Conservation (phyloP, 1,284 basidiomycete species). For the Marasmius fiardii region DNA sequence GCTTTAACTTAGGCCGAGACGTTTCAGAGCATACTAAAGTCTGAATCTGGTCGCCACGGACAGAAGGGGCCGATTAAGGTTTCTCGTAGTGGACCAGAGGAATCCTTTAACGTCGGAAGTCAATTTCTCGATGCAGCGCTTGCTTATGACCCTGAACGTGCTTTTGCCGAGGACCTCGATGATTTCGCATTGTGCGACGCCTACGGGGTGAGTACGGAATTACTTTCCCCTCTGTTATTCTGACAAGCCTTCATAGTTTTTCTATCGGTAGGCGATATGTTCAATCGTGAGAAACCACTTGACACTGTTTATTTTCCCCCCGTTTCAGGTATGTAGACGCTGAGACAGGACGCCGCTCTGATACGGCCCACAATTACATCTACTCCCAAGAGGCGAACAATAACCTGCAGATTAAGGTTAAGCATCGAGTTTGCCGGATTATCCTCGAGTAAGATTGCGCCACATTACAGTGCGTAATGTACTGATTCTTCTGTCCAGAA, state of each 20-base stretch:
- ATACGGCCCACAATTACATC: constrained; percentile 53
- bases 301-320: neutral
- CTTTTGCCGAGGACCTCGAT: constrained; percentile 38
- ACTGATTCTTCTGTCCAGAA: constrained; percentile 28
- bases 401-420: constrained; percentile 37
- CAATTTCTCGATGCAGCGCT: constrained; percentile 43
- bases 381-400: constrained; percentile 44
- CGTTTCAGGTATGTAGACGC: constrained; percentile 45
- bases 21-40: constrained; percentile 29
- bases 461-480: constrained; percentile 11
- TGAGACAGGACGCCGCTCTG: constrained; percentile 52
- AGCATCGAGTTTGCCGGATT: constrained; percentile 41
- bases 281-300: too few relatives aligned
- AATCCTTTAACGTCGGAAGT: constrained; percentile 30
- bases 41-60: constrained; percentile 37
- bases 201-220: constrained; percentile 37
- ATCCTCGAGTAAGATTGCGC: constrained; percentile 40
- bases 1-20: constrained; percentile 42
- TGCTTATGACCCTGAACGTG: constrained; percentile 40
- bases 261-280: too few relatives aligned
- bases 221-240: too few relatives aligned
- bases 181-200: constrained; percentile 35
- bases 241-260: too few relatives aligned
- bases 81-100: constrained; percentile 31
- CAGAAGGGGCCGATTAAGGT: constrained; percentile 50